A percentile compares a stretch with the other conserved stretches of the same genome.
Evolutionary conservation across 345 rosid species (phyloP).

Genomic region (Arabis hirsuta): DNA sequence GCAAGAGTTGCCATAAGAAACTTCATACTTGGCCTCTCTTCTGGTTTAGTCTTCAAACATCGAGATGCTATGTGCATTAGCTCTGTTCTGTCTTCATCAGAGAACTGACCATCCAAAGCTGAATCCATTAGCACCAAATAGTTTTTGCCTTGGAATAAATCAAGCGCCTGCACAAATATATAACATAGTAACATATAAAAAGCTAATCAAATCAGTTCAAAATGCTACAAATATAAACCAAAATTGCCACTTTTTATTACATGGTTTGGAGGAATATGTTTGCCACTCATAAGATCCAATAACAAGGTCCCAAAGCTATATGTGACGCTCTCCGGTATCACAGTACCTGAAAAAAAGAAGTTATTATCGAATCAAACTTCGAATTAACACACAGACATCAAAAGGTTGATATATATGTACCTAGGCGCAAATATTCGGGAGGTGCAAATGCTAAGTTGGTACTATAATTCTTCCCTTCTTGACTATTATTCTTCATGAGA

Average conservation of each 20-base stretch:
- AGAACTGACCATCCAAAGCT: conserved; percentile 90
- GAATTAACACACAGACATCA: conserved; percentile 6
- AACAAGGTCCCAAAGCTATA: conserved; percentile 93
- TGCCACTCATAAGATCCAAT: conserved; percentile 93
- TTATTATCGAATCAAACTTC: background rate
- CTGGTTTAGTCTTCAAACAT: conserved; percentile 86
- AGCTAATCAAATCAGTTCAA: conserved; percentile 11
- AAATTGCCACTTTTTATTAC: conserved; percentile 48
- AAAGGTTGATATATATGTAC: conserved; percentile 43
- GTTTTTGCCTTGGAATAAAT: conserved; percentile 87
- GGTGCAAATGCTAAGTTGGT: conserved; percentile 97
- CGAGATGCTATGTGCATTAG: conserved; percentile 84
- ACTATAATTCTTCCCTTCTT: conserved; percentile 83
- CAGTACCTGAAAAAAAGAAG: conserved; percentile 60
- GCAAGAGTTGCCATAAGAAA: conserved; percentile 75
- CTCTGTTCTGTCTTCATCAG: conserved; percentile 95
- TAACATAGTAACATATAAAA: conserved; percentile 42
- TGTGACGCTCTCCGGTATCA: conserved; percentile 85
- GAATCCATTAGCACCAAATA: conserved; percentile 96
- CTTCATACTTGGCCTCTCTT: conserved; percentile 90
- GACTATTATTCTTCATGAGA: conserved; percentile 86
- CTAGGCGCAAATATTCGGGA: conserved; percentile 83
- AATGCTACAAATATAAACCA: conserved; percentile 14
- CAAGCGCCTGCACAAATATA: conserved; percentile 69
- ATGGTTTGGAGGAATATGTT: conserved; percentile 94